Percentiles rank a stretch among this genome's conserved stretches.
Conservation (phyloP, 371 early-diverging fungal genomes). For the Mucor piriformis region DNA sequence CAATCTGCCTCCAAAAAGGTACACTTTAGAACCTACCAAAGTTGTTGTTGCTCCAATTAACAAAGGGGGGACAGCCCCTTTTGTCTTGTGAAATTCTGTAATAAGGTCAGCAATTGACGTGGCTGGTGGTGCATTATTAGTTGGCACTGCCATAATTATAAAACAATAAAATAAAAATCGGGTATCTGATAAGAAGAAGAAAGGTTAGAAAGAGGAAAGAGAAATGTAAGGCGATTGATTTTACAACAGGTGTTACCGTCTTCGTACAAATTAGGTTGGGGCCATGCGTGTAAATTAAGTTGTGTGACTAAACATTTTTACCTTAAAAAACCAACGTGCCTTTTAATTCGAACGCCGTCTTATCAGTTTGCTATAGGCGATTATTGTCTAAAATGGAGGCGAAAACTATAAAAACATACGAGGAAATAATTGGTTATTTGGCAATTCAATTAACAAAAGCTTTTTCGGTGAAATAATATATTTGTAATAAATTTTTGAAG, state of each 20-base stretch:
- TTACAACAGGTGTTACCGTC: conserved; percentile 2
- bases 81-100: conserved; percentile 41
- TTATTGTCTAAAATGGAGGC: not conserved
- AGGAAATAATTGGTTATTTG: too few relatives aligned
- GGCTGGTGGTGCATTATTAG: conserved; percentile 9
- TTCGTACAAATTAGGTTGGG: conserved; percentile 1
- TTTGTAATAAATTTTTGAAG: too few relatives aligned
- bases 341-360: not conserved
- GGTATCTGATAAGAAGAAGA: not conserved
- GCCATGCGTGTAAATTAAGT: conserved; percentile 15
- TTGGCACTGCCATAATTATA: conserved; percentile 8
- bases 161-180: not conserved
- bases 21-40: conserved; percentile 55
- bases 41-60: conserved; percentile 70
- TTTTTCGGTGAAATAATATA: too few relatives aligned
- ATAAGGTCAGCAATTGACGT: conserved; percentile 46
- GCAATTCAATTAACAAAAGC: too few relatives aligned
- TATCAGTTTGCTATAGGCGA: not conserved
- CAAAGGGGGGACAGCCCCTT: conserved; percentile 62
- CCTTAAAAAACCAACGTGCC: not conserved
- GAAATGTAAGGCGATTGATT: not conserved
- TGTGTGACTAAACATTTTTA: conserved; percentile 1
- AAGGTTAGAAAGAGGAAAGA: not conserved
- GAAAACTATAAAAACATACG: not conserved
- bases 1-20: conserved; percentile 73